Base-by-base conservation (phyloP, 805 yeast genomes). In the Priceomyces carsonii region DNA sequence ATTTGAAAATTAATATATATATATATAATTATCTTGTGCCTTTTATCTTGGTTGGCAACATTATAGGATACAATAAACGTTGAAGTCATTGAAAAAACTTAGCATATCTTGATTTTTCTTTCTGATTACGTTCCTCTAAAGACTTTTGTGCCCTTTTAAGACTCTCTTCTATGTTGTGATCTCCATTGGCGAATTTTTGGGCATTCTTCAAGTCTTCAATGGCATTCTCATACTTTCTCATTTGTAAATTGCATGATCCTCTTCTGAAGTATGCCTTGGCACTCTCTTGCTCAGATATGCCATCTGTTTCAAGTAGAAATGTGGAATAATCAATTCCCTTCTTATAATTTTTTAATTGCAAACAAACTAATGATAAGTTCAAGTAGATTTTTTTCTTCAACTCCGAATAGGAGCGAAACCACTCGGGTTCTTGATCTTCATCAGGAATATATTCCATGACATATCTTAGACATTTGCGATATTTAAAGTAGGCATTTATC, bases 401-500 rank as follows among this genome's bases (percentile, higher is more conserved):
- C 3, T 68, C 74, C 22, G 62, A 48, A 51, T 80, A 85, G 43
- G 75, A 73, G 4, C 47, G 45, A 44, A 61, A 69, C 57, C 71
- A 65, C 14, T 73, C 75, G 9, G 78, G 73, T 45, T 81, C 82
- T 18, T 72, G 71, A 29, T 81, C 89, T 21, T 61, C 59, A 48
- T 84, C 93, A 0, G 95, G 93, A 10, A 81, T 68, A 45, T 73
- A 76, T 56, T 83, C 91, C 66, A 80, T 79, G 21, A 82, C 73
- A 47, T 85, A 85, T 39, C 88, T 64, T 35, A 83, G 55, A 8
- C 87, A 71, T 53, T 85, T 85, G 25, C 55, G 64, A 54, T 82
- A 85, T 55, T 85, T 85, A 44, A 78, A 66, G 10, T 69, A 59
- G 0, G 91, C 82, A 26, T 78, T 73, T 20, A 65, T 46, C 32